Base-by-base conservation (phyloP, 257 asterid genomes). In the Fraxinus quadrangulata region DNA sequence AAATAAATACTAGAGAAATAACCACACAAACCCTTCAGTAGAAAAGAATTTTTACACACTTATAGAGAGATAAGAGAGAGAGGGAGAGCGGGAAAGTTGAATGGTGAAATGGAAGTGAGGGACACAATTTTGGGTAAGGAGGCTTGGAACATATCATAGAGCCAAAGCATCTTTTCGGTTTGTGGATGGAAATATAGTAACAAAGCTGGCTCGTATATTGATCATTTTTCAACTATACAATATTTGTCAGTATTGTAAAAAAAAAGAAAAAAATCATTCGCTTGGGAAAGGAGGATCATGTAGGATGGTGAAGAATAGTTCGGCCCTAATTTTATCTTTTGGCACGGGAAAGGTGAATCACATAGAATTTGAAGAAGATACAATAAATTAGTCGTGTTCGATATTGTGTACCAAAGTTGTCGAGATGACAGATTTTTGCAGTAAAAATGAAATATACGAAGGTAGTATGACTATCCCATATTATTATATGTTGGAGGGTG, bases 1-100 rank as follows among this genome's bases (percentile, higher is more conserved):
- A 65, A 30, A 9, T 2, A 37, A 67, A 66, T 17, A 42, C 34
- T 17, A n/a, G 17, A 28, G 28, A 37, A 76, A 67, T n/a, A 67
- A 56, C 31, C 70, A 16, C 65, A 19, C 19, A 47, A n/a, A 54
- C 26, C 26, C 65, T 54, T 51, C 0, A 54, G 3, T 19, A 17
- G 24, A 54, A 54, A 0, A 51, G 54, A 45, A 12, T 14, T 47
- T 47, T 54, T 54, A 5, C 28, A 56, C 67, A 21, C 67, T 21
- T 0, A 56, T 0, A 21, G 14, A 56, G 1, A 56, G 9, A 54
- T 5, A 7, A n/a, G 2, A 51, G 34, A 56, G 66, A 19, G 5
- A 45, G n/a, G 1, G 83, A 80, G 83, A 69, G 89, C 81, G 89
- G 89, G 88, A 84, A 83, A 78, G 34, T 63, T 63, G 69, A 63